Percentiles rank a stretch among this genome's conserved stretches.
Evolutionary conservation across 2,329 filamentous ascomycete genomes (phyloP).

Genomic region (Intubia oerlemansii): DNA sequence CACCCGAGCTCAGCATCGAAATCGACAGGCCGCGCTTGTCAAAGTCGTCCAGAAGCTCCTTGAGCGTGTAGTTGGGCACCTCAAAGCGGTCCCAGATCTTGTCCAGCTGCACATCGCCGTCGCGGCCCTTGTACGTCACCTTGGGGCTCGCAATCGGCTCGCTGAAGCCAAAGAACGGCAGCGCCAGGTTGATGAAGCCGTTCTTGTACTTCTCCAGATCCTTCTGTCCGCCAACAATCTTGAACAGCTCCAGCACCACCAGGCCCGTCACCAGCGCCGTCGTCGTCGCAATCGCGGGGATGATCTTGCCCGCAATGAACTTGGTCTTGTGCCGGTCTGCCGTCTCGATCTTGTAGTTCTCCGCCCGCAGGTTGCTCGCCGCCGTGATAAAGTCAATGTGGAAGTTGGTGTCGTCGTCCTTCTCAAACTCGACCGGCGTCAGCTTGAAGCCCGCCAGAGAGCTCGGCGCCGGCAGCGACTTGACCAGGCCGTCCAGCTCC

Average conservation of each 20-base stretch:
- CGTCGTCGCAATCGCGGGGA: slow-evolving; percentile 92
- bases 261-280: slow-evolving; percentile 89
- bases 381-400: slow-evolving; percentile 99
- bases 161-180: slow-evolving; percentile 96
- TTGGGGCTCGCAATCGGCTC: slow-evolving; percentile 91
- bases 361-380: slow-evolving; percentile 84
- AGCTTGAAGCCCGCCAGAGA: slow-evolving; percentile 75
- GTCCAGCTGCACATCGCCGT: slow-evolving; percentile 68
- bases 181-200: slow-evolving; percentile 85
- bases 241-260: slow-evolving; percentile 83
- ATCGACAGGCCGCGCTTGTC: slow-evolving; percentile 60
- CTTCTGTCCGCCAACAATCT: slow-evolving; percentile 88
- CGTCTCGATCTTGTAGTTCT: slow-evolving; percentile 91
- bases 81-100: slow-evolving; percentile 98
- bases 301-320: slow-evolving; percentile 99
- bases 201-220: slow-evolving; percentile 99
- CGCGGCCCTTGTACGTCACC: slow-evolving; percentile 63
- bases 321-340: slow-evolving; percentile 96
- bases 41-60: slow-evolving; percentile 68
- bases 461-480: slow-evolving; percentile 56
- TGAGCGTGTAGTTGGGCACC: slow-evolving; percentile 63
- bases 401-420: slow-evolving; percentile 93
- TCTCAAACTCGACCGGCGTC: slow-evolving; percentile 82
- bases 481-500: slow-evolving; percentile 51
- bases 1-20: slow-evolving; percentile 91